Evolutionary conservation across 306 rosid genomes (phyloP), one percentile per base, ranked within the genome.

Genomic region (Prunus fruticosa): DNA sequence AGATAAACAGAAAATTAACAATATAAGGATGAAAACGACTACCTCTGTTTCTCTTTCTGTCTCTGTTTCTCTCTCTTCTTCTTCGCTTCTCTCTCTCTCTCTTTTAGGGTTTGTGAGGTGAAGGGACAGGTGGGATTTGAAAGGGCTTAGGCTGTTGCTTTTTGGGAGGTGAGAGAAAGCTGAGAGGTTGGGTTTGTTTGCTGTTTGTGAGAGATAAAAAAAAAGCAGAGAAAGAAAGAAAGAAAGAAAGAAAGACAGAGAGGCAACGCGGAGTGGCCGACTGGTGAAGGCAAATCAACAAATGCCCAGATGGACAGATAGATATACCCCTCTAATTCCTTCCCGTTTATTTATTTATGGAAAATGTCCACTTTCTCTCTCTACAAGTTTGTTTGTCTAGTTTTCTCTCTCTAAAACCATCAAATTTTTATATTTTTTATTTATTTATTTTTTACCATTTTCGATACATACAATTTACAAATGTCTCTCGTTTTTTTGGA

Each of bases 181-280:
- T 13, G 72, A 60, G 69, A 57, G 80, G 43, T 28, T 60, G 74
- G 80, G 68, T 73, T 80, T 16, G 75, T 32, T 64, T 64, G 46
- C 45, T 34, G 61, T 22, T 56, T 50, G 27, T 41, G 45, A 25
- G 72, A 52, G 50, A 34, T 22, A 76, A 22, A 64, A 25, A 9
- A 13, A 61, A 22, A 38, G 13, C 22, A 18, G 46, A n/a, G 15
- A 66, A 14, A 66, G 5, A 20, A 67, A 69, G 71, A 76, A 82
- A 78, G 67, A 45, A 50, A 62, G 76, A 22, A 15, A 27, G 7
- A 71, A 9, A 71, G 69, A 76, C 86, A 76, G 76, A 46, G 63
- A 62, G 76, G 86, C 86, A 82, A 84, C 76, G 88, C 86, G 66
- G 76, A 16, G 65, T 71, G 63, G 88, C 84, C 62, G 73, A 49